Evolutionary conservation across 306 rosid genomes (phyloP), one percentile per base, ranked within the genome.

Genomic region (Leucaena leucocephala): DNA sequence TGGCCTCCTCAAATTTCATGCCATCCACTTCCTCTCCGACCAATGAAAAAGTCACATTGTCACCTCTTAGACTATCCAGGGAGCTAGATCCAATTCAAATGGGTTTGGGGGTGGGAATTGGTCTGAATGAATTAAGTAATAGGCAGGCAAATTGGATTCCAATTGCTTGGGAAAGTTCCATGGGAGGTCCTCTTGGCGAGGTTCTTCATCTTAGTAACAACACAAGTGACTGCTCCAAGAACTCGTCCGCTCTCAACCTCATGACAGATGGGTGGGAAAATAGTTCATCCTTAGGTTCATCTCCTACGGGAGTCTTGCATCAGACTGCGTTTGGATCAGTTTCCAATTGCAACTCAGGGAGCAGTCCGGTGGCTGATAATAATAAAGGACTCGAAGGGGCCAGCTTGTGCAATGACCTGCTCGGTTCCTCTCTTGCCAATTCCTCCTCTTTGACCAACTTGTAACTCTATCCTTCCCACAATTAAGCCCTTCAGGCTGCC

Each of bases 181-280:
- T 89, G 91, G 98, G 97, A 0, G 98, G 99, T 48, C 99, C 99
- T 33, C 91, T 95, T 0, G 99, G 99, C 7, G 99, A 95, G 78
- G 99, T 91, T 59, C 82, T 96, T 39, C 83, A 96, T 79, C 92
- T 86, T 8, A 87, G 88, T 11, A 88, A 39, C 38, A 79, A 49
- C 8, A 68, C 69, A 14, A 82, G 46, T 21, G 93, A 89, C 17
- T 84, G 82, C 70, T 65, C 15, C 21, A 82, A 82, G 76, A 89
- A 81, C 64, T 71, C 93, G 0, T 88, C 98, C 0, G 94, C 91
- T 7, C 92, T 92, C n/a, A 92, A 90, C 76, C 90, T 94, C 10
- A 88, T 94, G 93, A 88, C 87, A 0, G 90, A 84, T 66, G 94
- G 93, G 2, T 87, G 98, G 91, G 97, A 92, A 85, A 89, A 57